Percentiles rank a stretch among this genome's conserved stretches.
phyloP scores from a whole-genome alignment of 208 protist genomes.

The Acanthamoeba sp. region DNA sequence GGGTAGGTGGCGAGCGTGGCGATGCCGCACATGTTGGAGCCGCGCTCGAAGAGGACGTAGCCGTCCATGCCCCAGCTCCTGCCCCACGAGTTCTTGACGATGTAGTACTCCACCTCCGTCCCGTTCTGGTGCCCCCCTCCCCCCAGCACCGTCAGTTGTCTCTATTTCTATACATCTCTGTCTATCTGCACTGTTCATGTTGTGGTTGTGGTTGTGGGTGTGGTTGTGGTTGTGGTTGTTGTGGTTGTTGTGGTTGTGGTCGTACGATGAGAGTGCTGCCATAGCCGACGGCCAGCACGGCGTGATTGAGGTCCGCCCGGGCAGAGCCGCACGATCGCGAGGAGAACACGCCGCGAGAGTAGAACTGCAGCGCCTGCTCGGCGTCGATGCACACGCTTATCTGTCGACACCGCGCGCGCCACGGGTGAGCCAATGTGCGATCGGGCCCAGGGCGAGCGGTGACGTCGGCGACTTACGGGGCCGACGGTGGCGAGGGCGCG shows the following conservation, averaged over 20 bases:
- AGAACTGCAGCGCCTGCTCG: conserved; percentile 86
- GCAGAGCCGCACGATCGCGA: conserved; percentile 78
- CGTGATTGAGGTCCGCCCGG: conserved; percentile 85
- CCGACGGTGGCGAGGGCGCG: neutral
- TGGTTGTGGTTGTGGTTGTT: neutral
- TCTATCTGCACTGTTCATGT: too few species aligned
- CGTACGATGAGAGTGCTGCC: conserved; percentile 62
- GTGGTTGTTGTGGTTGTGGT: neutral
- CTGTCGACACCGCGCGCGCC: neutral
- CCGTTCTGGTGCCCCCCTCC: conserved; percentile 69
- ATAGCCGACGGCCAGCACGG: conserved; percentile 90
- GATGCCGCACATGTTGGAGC: conserved; percentile 75
- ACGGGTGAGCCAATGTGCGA: too few species aligned
- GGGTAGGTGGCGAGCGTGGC: conserved; percentile 16
- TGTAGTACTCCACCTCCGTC: conserved; percentile 91
- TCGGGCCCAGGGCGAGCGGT: too few species aligned
- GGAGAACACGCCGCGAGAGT: conserved; percentile 88
- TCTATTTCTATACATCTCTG: too few species aligned
- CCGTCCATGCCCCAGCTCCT: conserved; percentile 88
- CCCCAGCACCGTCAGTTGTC: too few species aligned
- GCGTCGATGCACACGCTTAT: conserved; percentile 58
- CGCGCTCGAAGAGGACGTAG: conserved; percentile 90
- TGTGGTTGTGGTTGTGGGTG: too few species aligned
- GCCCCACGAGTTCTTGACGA: conserved; percentile 93
- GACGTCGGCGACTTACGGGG: too few species aligned